phyloP scores from a whole-genome alignment of 1,284 basidiomycete species.

The Pseudozyma sp. region DNA sequence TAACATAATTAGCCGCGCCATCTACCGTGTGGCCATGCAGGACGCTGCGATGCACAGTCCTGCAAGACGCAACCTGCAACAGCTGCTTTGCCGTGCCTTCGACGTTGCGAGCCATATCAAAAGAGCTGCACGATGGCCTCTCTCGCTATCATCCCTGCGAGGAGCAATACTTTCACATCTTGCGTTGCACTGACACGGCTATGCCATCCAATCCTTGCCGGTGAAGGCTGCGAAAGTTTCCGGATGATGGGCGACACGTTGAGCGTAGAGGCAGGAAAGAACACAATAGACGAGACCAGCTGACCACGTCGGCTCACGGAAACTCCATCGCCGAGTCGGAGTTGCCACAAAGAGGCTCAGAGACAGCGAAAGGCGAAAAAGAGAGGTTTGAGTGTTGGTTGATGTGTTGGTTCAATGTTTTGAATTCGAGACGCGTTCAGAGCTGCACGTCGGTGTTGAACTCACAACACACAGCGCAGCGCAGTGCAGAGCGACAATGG shows the following conservation, averaged over 20 bases:
- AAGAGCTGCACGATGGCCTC: background rate
- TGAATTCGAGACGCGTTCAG: conserved; percentile 11
- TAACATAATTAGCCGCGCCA: background rate
- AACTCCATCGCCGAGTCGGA: conserved; percentile 47
- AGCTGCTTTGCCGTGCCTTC: background rate
- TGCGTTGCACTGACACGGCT: background rate
- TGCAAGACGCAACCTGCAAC: conserved; percentile 2
- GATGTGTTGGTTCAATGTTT: conserved; percentile 10
- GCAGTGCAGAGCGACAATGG: background rate
- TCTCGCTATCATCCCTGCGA: too few relatives aligned
- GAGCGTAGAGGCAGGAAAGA: background rate
- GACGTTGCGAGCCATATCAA: background rate
- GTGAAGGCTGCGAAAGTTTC: background rate
- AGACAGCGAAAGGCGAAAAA: background rate
- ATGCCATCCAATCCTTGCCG: conserved; percentile 1
- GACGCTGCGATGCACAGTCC: conserved; percentile 8
- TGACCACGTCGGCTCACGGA: conserved; percentile 22
- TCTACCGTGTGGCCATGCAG: background rate
- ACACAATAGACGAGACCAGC: background rate
- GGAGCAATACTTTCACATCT: conserved; percentile 2
- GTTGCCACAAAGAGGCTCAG: conserved; percentile 5
- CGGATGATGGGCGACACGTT: background rate
- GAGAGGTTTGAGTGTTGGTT: conserved; percentile 6
- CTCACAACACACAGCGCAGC: conserved; percentile 3
- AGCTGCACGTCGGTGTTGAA: conserved; percentile 35